Base-by-base conservation (phyloP, 257 asterid species). In the Jacaranda mimosifolia region DNA sequence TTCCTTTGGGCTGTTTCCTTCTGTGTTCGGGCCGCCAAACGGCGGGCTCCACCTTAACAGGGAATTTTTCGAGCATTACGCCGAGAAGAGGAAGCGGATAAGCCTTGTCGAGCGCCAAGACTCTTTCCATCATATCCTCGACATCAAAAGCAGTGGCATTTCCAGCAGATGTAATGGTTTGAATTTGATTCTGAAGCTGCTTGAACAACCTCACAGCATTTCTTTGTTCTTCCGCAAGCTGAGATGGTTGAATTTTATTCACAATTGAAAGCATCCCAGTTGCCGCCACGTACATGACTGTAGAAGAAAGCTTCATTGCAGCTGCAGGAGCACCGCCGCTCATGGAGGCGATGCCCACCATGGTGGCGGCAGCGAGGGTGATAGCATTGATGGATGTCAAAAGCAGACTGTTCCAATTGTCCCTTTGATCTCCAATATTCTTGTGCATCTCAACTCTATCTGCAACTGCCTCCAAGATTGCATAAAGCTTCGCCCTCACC, bases 381-480 rank as follows among this genome's bases (percentile, higher is more conserved):
- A 87, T 66, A 0, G 89, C 76, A 53, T 91, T 88, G 77, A 89
- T 82, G 14, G 92, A 86, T 0, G 83, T 82, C n/a, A 86, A 68
- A 3, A 91, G 82, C 6, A 89, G 75, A 40, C 56, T 69, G 67
- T 89, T 91, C 97, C 97, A 89, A 5, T 85, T 80, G 39, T 71
- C 78, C 55, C 92, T 83, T 62, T 91, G 94, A 7, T 91, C 87
- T 0, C 91, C 89, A 9, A 91, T 81, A 21, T 87, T 89, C 1
- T 49, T 67, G 71, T 91, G 94, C 91, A 85, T 91, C 78, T 91
- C 92, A 3, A 85, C 87, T 59, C 97, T 83, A 62, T 91, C 97
- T 0, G 90, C 72, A 55, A 91, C 87, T 0, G 86, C 86, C 72
- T 91, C 96, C 21, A 87, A 10, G 58, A 89, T 83, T 5, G 89